Base-by-base conservation (phyloP, 768 basidiomycete species). In the Lentinula aciculospora region DNA sequence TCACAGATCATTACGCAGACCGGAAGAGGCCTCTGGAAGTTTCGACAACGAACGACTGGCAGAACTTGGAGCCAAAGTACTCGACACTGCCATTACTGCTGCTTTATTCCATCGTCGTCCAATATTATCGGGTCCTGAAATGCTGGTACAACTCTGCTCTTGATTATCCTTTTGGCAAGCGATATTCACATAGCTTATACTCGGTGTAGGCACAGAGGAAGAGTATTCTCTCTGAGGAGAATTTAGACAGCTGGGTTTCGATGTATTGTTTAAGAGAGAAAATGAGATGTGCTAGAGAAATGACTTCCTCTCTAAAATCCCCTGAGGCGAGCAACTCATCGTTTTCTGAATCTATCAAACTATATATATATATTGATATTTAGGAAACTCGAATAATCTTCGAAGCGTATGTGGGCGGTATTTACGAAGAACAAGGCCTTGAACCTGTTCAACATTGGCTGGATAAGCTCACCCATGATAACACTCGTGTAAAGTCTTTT, bases 391-490 rank as follows among this genome's bases (percentile, higher is more conserved):
- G 74, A 32, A 66, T 74, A 17, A 70, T 89, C 19, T 87, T 89
- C 66, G 73, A 79, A 63, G 82, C 86, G 40, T 89, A 88, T 71
- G 76, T 86, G 32, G 88, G 85, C 45, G 88, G 81, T 37, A 76
- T 87, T 27, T 87, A 77, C 64, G 64, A 71, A 60, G 79, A 83
- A 58, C 75, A 72, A 62, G 87, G 86, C 40, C 69, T 80, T 60
- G 66, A 71, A 17, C 69, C 67, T 34, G 78, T 86, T 58, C 76
- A 78, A 63, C 68, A 74, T 58, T 89, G 88, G 88, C 76, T 88
- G 64, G 74, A 71, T 44, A 66, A 60, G 60, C 77, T 69, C 61
- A 75, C 70, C 65, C 68, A 56, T 65, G 66, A 65, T 66, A 67
- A 62, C 36, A 36, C 55, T 31, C 21, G 29, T 13, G 13, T 17